Base-by-base conservation (phyloP, 1,139 yeast genomes). In the Suhomyces bokatorum region DNA sequence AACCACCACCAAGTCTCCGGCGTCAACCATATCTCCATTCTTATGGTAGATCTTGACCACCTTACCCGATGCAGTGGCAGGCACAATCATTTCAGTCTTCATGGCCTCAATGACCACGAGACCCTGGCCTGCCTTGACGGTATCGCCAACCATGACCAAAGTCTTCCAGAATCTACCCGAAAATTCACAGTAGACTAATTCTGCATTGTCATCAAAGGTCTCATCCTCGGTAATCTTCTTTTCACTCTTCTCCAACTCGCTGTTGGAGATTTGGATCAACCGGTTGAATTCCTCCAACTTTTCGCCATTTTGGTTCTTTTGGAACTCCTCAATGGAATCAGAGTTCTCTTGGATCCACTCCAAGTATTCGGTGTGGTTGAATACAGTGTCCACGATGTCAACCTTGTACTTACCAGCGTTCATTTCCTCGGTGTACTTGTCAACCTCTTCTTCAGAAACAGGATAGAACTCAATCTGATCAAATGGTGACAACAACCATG, bases 161-260 rank as follows among this genome's bases (percentile, higher is more conserved):
- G 95, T 81, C 67, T 93, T 93, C 99, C 98, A 93, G 80, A 93
- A 90, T 56, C 98, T 77, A 46, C 98, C 99, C 11, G 96, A 87
- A 61, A 83, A 93, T 63, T 93, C 97, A 15, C 97, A 91, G 64
- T 90, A 90, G 27, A 91, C 89, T 71, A 86, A 64, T 59, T 83
- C 87, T 6, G 96, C 93, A 59, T 77, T 78, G 40, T 89, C 96
- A 39, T 85, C 80, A 58, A 78, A 87, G 20, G 69, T 70, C 46
- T 78, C 85, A 33, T 70, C 77, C 33, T 71, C 75, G 30, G 55
- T 65, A 32, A 63, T 58, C 41, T 71, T 72, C 4, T 69, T 58
- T 7, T 73, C 77, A 12, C 76, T 72, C 39, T 68, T 72, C 44
- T 77, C 83, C 52, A 88, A 76, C 57, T 89, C 95, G 28, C 83